phyloP scores from a whole-genome alignment of 345 rosid species.

The Psidium friedrichsthalianum region DNA sequence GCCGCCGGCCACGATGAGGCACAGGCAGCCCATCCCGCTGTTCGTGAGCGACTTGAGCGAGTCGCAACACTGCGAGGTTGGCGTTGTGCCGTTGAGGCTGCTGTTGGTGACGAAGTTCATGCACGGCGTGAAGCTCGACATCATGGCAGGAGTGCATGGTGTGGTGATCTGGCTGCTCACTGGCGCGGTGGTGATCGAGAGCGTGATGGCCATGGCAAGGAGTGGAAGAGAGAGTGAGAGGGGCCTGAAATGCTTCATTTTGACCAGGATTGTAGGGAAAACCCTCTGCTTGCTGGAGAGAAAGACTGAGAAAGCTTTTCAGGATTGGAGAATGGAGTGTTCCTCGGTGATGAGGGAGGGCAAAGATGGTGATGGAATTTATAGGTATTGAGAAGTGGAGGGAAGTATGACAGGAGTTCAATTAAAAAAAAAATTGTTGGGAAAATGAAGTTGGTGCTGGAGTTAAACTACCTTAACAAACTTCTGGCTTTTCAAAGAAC shows the following conservation, averaged over 20 bases:
- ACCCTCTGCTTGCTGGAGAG: background rate
- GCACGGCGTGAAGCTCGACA: conserved; percentile 54
- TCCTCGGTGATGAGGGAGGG: background rate
- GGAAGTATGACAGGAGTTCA: background rate
- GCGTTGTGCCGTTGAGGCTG: conserved; percentile 40
- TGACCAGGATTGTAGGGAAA: background rate
- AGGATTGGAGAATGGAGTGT: background rate
- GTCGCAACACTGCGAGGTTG: conserved; percentile 49
- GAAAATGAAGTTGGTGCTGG: conserved; percentile 34
- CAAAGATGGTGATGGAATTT: background rate
- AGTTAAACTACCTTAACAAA: conserved; percentile 46
- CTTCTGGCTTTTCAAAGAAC: background rate
- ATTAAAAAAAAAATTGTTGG: background rate
- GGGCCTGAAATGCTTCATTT: conserved; percentile 10
- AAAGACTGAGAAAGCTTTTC: background rate
- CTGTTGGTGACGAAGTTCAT: conserved; percentile 58
- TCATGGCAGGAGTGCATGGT: conserved; percentile 43
- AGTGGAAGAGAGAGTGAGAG: background rate
- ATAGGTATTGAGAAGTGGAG: background rate
- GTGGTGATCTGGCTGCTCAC: conserved; percentile 29
- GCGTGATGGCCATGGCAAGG: background rate
- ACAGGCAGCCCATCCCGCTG: conserved; percentile 52
- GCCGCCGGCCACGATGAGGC: conserved; percentile 54
- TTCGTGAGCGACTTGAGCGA: conserved; percentile 49
- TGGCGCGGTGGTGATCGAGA: conserved; percentile 11